Evolutionary conservation across 2,329 filamentous ascomycete species (phyloP).

Genomic region (Sordariomycetes sp.): DNA sequence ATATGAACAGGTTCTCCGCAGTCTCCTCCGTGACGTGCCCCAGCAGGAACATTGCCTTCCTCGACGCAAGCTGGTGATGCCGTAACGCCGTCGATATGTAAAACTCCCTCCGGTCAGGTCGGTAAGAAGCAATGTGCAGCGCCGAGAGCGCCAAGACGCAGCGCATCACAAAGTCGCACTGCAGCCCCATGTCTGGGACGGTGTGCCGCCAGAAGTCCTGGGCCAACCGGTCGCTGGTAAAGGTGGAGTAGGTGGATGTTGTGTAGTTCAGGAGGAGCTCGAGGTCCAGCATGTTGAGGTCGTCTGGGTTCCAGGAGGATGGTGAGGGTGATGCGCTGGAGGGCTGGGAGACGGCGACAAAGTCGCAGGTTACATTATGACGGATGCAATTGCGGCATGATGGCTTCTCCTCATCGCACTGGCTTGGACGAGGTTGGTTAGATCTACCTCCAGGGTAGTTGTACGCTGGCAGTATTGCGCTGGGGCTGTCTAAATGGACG

Average conservation of each 20-base stretch:
- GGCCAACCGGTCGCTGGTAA: slow-evolving; percentile 24
- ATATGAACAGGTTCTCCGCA: slow-evolving; percentile 14
- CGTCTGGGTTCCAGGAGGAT: slow-evolving; percentile 9
- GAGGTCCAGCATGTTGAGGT: slow-evolving; percentile 30
- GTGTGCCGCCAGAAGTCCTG: slow-evolving; percentile 32
- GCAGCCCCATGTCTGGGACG: slow-evolving; percentile 29
- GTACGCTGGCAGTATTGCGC: not conserved
- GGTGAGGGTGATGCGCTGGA: slow-evolving; percentile 7
- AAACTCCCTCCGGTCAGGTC: not conserved
- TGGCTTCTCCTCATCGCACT: slow-evolving; percentile 14
- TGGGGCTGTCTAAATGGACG: no score
- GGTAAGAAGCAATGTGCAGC: slow-evolving; percentile 25
- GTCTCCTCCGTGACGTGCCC: slow-evolving; percentile 9
- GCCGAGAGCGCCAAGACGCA: slow-evolving; percentile 34
- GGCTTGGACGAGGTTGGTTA: not conserved
- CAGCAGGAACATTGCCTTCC: slow-evolving; percentile 14
- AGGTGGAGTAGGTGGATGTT: slow-evolving; percentile 31
- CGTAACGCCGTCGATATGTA: not conserved
- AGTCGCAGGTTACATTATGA: slow-evolving; percentile 13
- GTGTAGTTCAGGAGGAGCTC: slow-evolving; percentile 40
- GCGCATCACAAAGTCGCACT: slow-evolving; percentile 32
- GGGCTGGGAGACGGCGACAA: not conserved
- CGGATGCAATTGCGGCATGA: slow-evolving; percentile 14
- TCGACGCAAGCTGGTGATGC: slow-evolving; percentile 17
- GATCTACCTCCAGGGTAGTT: not conserved